Conservation (phyloP, 306 rosid genomes). For the Prunus mira region DNA sequence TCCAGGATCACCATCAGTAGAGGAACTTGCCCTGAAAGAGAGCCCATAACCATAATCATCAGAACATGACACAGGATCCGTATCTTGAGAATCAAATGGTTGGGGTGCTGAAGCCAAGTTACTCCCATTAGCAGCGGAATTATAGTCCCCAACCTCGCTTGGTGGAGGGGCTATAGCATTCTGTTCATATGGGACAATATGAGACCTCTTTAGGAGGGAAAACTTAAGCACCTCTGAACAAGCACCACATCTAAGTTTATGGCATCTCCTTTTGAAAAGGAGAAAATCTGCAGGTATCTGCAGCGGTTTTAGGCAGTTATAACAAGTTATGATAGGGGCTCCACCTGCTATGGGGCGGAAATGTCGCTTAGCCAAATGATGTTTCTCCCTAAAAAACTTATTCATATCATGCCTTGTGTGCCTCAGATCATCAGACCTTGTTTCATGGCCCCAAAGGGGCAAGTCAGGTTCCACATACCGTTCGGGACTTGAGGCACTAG, state of each 20-base stretch:
- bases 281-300: slow-evolving; percentile 84
- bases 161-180: slow-evolving; percentile 42
- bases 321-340: slow-evolving; percentile 80
- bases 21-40: slow-evolving; percentile 48
- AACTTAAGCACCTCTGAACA: slow-evolving; percentile 79
- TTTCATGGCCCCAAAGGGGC: slow-evolving; percentile 35
- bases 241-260: slow-evolving; percentile 69
- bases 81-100: slow-evolving; percentile 24
- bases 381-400: slow-evolving; percentile 47
- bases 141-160: slow-evolving; percentile 33
- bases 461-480: slow-evolving; percentile 35
- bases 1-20: slow-evolving; percentile 53
- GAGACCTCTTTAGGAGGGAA: slow-evolving; percentile 54
- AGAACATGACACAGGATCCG: slow-evolving; percentile 53
- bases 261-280: slow-evolving; percentile 49
- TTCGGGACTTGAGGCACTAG: slow-evolving; percentile 50
- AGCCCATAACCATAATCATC: slow-evolving; percentile 55
- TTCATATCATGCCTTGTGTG: slow-evolving; percentile 35
- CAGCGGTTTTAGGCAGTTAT: slow-evolving; percentile 54
- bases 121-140: slow-evolving; percentile 27
- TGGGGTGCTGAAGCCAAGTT: slow-evolving; percentile 19
- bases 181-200: slow-evolving; percentile 42
- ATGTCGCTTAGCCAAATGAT: slow-evolving; percentile 49
- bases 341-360: slow-evolving; percentile 80
- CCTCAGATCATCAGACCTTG: slow-evolving; percentile 43